Evolutionary conservation across 2,329 filamentous ascomycete species (phyloP).

Genomic region (Chaetomium strumarium): DNA sequence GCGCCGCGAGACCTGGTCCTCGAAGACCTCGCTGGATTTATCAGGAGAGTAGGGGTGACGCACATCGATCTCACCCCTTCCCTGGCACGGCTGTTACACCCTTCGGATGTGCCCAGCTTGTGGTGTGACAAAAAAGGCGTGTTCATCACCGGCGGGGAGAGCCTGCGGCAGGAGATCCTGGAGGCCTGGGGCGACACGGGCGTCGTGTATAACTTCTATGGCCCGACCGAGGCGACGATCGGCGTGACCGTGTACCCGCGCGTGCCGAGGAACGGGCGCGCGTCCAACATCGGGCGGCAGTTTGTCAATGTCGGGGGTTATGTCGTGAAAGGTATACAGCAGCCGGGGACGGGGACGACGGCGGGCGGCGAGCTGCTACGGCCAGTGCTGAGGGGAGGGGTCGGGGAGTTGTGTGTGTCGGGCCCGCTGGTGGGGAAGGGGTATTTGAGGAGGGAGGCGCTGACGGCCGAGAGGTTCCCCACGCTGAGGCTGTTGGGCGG

Average conservation of each 20-base stretch:
- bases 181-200: constrained; percentile 73
- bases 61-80: constrained; percentile 91
- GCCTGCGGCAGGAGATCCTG: constrained; percentile 81
- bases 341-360: constrained; percentile 61
- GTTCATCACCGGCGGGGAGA: constrained; percentile 89
- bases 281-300: constrained; percentile 80
- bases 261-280: constrained; percentile 69
- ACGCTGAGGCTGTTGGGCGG: constrained; percentile 48
- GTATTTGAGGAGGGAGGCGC: constrained; percentile 73
- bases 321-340: too few species aligned
- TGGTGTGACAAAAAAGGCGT: constrained; percentile 77
- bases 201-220: constrained; percentile 89
- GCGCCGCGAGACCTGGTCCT: constrained; percentile 80
- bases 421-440: constrained; percentile 84
- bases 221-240: constrained; percentile 88
- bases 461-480: constrained; percentile 73
- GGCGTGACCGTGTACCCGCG: constrained; percentile 86
- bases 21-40: constrained; percentile 70
- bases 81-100: constrained; percentile 70
- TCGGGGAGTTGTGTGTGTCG: constrained; percentile 85
- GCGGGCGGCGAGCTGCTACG: too few species aligned
- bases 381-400: constrained; percentile 69
- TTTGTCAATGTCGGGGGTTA: constrained; percentile 85
- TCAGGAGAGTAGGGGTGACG: constrained; percentile 68
- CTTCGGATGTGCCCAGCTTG: constrained; percentile 72